Evolutionary conservation across 805 yeast genomes (phyloP).

Genomic region (Candida manassasensis): DNA sequence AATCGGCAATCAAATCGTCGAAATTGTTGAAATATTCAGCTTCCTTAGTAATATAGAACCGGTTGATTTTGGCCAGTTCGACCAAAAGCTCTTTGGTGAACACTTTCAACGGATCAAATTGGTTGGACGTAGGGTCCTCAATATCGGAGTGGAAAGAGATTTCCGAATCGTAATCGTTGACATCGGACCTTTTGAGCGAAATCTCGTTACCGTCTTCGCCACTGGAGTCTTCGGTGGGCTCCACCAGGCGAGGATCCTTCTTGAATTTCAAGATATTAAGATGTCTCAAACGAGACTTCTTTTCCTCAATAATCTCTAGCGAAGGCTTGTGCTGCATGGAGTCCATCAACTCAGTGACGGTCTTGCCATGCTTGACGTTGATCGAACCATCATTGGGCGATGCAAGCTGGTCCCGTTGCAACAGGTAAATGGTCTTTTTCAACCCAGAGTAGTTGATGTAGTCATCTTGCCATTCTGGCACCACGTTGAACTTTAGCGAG

Average conservation of each 20-base stretch:
- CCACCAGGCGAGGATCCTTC: background rate
- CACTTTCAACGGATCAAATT: constrained; percentile 28
- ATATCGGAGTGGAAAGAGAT: background rate
- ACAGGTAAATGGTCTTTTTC: constrained; percentile 52
- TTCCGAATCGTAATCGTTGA: background rate
- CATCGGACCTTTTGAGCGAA: background rate
- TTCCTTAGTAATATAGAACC: constrained; percentile 47
- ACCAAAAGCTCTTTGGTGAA: constrained; percentile 43
- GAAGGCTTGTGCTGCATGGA: background rate
- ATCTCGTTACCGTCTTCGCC: background rate
- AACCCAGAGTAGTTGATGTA: constrained; percentile 45
- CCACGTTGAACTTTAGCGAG: constrained; percentile 48
- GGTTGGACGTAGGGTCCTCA: constrained; percentile 9
- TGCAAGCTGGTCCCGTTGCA: constrained; percentile 39
- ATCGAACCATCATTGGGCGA: constrained; percentile 23
- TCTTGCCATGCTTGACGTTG: constrained; percentile 15
- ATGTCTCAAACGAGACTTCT: background rate
- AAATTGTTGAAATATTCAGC: constrained; percentile 41
- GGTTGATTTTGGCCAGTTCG: constrained; percentile 51
- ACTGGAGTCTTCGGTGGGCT: background rate
- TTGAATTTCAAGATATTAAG: background rate
- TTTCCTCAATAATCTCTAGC: background rate
- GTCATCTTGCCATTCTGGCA: constrained; percentile 49
- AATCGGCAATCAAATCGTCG: constrained; percentile 44
- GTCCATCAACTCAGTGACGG: constrained; percentile 26